These are phyloP conservation scores for Lepidium aucheri DNA, from an alignment of 345 rosid species.

Conservation along the genomic window DNA sequence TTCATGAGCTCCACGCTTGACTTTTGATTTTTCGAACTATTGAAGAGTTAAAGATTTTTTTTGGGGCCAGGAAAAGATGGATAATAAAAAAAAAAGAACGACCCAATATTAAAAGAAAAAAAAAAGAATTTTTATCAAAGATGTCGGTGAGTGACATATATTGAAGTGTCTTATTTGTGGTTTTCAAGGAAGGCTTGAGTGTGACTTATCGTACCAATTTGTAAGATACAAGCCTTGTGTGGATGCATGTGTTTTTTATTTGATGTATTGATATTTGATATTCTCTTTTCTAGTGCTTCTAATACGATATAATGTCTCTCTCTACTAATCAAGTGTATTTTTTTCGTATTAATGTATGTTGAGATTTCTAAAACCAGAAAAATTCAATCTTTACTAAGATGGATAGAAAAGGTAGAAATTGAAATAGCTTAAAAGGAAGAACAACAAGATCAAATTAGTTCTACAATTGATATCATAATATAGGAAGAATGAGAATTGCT, in stretches of 20 bases:
- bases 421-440: too few species aligned
- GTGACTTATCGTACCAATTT: not conserved
- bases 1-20: conserved; percentile 36
- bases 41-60: not conserved
- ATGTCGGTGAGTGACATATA: conserved; percentile 13
- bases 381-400: too few species aligned
- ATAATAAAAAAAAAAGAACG: not conserved
- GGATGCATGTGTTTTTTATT: not conserved
- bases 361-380: too few species aligned
- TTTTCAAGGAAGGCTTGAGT: conserved; percentile 18
- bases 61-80: too few species aligned
- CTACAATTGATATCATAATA: too few species aligned
- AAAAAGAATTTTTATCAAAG: not conserved
- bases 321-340: not conserved
- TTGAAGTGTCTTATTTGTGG: not conserved
- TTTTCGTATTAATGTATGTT: too few species aligned
- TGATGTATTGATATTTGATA: not conserved
- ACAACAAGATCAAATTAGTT: too few species aligned
- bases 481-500: too few species aligned
- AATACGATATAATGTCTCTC: not conserved
- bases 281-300: not conserved
- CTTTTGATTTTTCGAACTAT: not conserved
- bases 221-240: not conserved
- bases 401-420: too few species aligned
- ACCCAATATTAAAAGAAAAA: not conserved